Conservation (phyloP, 192 early-diverging fungal species). For the Powellomyces hirtus region DNA sequence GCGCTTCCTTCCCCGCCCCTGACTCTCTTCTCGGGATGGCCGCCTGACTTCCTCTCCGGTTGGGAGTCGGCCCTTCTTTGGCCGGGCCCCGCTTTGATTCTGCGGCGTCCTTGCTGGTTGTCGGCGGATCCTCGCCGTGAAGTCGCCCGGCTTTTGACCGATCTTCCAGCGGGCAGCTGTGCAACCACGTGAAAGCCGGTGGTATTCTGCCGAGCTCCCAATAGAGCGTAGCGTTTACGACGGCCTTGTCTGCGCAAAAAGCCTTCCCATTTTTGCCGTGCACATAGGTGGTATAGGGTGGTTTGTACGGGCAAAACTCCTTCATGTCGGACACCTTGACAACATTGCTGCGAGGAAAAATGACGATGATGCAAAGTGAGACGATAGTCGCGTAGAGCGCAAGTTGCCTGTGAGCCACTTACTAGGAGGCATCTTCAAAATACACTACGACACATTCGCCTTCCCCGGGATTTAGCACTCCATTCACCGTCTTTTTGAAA, state of each 20-base stretch:
- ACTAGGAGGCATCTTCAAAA: slow-evolving; percentile 63
- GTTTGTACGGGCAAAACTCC: slow-evolving; percentile 34
- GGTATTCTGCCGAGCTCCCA: slow-evolving; percentile 46
- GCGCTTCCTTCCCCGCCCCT: not conserved
- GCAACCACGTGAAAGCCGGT: slow-evolving; percentile 46
- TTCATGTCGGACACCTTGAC: slow-evolving; percentile 37
- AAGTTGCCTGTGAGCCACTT: slow-evolving; percentile 5
- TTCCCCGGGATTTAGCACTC: slow-evolving; percentile 40
- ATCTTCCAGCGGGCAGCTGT: slow-evolving; percentile 5
- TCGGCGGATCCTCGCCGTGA: not conserved
- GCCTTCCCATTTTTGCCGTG: slow-evolving; percentile 38
- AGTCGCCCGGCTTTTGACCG: slow-evolving; percentile 1
- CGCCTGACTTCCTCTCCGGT: not conserved
- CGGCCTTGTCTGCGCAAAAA: slow-evolving; percentile 51
- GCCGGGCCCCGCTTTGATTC: too few relatives aligned
- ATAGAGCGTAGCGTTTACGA: slow-evolving; percentile 46
- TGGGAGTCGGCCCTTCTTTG: not conserved
- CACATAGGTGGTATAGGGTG: slow-evolving; percentile 49
- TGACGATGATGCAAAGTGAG: too few relatives aligned
- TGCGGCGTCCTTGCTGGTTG: not conserved
- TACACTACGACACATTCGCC: slow-evolving; percentile 61
- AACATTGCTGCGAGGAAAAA: slow-evolving; percentile 17
- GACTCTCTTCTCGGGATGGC: not conserved
- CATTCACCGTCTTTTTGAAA: slow-evolving; percentile 45
- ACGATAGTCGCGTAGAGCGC: too few relatives aligned